Evolutionary conservation across 1,139 yeast genomes (phyloP).

Genomic region (Williopsis jadinii): DNA sequence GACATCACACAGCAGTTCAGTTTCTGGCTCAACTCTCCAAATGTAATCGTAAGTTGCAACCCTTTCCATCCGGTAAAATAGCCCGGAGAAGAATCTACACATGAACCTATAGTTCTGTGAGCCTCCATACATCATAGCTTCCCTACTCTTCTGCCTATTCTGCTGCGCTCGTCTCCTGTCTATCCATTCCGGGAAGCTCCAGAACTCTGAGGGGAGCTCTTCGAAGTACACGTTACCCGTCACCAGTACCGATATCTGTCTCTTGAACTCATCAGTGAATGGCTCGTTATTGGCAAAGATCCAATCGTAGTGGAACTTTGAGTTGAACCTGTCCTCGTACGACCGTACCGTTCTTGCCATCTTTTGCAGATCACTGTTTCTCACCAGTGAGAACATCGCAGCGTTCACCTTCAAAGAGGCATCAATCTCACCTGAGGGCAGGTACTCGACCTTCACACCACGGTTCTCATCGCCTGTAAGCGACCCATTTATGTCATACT

Average conservation of each 20-base stretch:
- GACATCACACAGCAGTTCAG: conserved; percentile 57
- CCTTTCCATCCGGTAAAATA: conserved; percentile 50
- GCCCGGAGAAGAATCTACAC: conserved; percentile 70
- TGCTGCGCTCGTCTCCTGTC: conserved; percentile 48
- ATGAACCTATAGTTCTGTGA: conserved; percentile 65
- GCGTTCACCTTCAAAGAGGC: conserved; percentile 35
- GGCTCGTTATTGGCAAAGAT: conserved; percentile 61
- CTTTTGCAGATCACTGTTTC: conserved; percentile 45
- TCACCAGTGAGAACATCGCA: conserved; percentile 60
- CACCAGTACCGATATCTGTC: conserved; percentile 38
- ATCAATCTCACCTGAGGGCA: neutral
- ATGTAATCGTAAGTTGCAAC: conserved; percentile 53
- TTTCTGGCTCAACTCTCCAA: conserved; percentile 78
- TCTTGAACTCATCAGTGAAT: conserved; percentile 38
- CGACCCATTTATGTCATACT: conserved; percentile 13
- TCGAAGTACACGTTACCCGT: conserved; percentile 63
- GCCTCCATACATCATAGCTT: conserved; percentile 53
- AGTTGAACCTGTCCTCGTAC: conserved; percentile 68
- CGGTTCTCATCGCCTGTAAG: conserved; percentile 1
- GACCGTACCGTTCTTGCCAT: conserved; percentile 44
- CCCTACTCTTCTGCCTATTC: conserved; percentile 29
- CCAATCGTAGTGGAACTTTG: conserved; percentile 68
- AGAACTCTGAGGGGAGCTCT: conserved; percentile 52
- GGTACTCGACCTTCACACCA: conserved; percentile 6
- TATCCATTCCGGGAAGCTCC: conserved; percentile 71